These are phyloP conservation scores for Pyrenochaeta sp. DNA, from an alignment of 2,329 filamentous ascomycete species.

Conservation along the genomic window DNA sequence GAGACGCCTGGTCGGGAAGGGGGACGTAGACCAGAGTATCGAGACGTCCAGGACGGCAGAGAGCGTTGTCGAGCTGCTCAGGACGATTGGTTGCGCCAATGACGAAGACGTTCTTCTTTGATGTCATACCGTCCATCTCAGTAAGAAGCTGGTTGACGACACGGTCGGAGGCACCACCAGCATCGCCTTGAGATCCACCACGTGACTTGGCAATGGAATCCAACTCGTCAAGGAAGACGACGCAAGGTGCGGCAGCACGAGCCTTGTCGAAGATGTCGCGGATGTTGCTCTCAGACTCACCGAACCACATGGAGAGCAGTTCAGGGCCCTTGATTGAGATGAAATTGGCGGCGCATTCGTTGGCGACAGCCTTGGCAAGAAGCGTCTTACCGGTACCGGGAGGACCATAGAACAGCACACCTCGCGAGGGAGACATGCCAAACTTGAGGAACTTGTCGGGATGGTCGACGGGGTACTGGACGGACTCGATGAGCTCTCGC, in stretches of 20 bases:
- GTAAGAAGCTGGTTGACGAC: slow-evolving; percentile 99
- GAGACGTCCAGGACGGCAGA: slow-evolving; percentile 97
- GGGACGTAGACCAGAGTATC: slow-evolving; percentile 99
- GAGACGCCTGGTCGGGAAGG: slow-evolving; percentile 88
- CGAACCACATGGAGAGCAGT: slow-evolving; percentile 99
- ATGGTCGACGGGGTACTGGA: slow-evolving; percentile 99
- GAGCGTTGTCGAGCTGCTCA: slow-evolving; percentile 96
- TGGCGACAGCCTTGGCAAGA: slow-evolving; percentile 98
- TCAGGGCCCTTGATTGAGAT: slow-evolving; percentile 99
- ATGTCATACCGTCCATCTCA: slow-evolving; percentile 99
- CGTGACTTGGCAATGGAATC: slow-evolving; percentile 99
- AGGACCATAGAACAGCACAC: slow-evolving; percentile 98
- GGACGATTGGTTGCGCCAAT: slow-evolving; percentile 99
- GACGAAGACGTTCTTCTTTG: slow-evolving; percentile 99
- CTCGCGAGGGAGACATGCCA: slow-evolving; percentile 93
- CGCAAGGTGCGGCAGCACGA: slow-evolving; percentile 94
- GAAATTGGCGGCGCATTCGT: slow-evolving; percentile 99
- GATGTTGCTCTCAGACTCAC: slow-evolving; percentile 99
- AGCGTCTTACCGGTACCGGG: slow-evolving; percentile 99
- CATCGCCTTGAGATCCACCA: slow-evolving; percentile 94
- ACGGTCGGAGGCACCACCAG: slow-evolving; percentile 97
- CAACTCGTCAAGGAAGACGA: slow-evolving; percentile 98
- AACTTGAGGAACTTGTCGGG: slow-evolving; percentile 99
- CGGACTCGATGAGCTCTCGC: slow-evolving; percentile 98
- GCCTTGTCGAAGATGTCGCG: slow-evolving; percentile 99